A percentile compares a stretch with the other conserved stretches of the same genome.
phyloP scores from a whole-genome alignment of 2,329 filamentous ascomycete genomes.

The Aspergillus sp. region DNA sequence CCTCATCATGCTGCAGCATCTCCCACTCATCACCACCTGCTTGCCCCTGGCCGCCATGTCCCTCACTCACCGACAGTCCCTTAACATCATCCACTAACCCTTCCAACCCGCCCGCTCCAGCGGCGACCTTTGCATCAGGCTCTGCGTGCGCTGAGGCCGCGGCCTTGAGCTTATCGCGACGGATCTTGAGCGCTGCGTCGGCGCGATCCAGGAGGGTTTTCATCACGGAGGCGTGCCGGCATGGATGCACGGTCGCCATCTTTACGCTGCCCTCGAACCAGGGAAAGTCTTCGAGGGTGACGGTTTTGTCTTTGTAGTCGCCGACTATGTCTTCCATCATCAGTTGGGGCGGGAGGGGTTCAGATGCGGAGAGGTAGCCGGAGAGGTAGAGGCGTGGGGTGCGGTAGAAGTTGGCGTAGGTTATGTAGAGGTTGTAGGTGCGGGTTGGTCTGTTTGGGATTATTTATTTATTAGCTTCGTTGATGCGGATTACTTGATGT shows the following conservation, averaged over 20 bases:
- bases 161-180: constrained; percentile 76
- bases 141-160: constrained; percentile 55
- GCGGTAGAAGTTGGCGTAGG: constrained; percentile 94
- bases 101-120: constrained; percentile 67
- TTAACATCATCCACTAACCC: constrained; percentile 81
- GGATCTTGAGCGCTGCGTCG: constrained; percentile 86
- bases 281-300: constrained; percentile 95
- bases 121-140: constrained; percentile 19
- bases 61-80: constrained; percentile 59
- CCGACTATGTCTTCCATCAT: constrained; percentile 98
- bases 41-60: constrained; percentile 35
- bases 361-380: constrained; percentile 77
- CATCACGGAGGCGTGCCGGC: constrained; percentile 97
- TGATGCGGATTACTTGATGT: not conserved
- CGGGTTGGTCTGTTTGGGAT: constrained; percentile 67
- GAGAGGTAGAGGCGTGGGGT: constrained; percentile 94
- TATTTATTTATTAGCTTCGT: not conserved
- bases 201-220: constrained; percentile 94
- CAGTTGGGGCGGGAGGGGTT: constrained; percentile 75
- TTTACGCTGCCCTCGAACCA: constrained; percentile 90
- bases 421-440: constrained; percentile 98
- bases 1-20: constrained; percentile 53
- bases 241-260: constrained; percentile 95
- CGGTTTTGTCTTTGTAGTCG: constrained; percentile 97
- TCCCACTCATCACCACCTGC: constrained; percentile 67